phyloP scores from a whole-genome alignment of 2,329 filamentous ascomycete species.

The Botrytis deweyae region DNA sequence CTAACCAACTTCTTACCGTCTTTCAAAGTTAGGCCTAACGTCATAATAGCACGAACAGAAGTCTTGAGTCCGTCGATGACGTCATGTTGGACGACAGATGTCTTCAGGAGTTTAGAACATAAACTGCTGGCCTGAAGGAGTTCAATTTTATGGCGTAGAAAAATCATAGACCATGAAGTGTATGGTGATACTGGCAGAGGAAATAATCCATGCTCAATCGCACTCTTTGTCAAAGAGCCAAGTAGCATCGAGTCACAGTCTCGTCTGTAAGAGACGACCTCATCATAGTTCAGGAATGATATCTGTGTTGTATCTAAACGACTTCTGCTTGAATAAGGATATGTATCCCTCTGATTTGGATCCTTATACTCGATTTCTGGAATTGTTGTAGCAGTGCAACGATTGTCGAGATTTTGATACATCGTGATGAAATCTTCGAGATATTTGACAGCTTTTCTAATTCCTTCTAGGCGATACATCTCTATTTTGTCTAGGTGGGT shows the following conservation, averaged over 20 bases:
- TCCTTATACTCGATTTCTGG: not conserved
- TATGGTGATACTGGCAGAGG: not conserved
- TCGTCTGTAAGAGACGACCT: not conserved
- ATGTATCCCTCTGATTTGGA: not conserved
- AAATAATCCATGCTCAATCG: not conserved
- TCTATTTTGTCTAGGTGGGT: not conserved
- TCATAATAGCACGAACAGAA: not conserved
- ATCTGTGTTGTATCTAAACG: too few species aligned
- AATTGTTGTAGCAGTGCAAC: not conserved
- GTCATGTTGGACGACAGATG: not conserved
- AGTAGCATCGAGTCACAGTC: constrained; percentile 15
- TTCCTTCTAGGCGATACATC: not conserved
- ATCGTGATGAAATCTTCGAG: not conserved
- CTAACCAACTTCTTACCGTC: too few species aligned
- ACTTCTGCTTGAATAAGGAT: too few species aligned
- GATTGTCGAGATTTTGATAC: not conserved
- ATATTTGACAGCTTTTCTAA: not conserved
- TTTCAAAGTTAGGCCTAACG: too few species aligned
- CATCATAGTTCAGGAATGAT: not conserved
- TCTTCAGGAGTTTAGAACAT: not conserved
- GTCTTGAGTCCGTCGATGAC: not conserved
- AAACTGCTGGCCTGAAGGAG: not conserved
- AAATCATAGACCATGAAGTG: not conserved
- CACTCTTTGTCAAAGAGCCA: not conserved
- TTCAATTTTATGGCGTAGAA: not conserved